Base-by-base conservation (phyloP, 2,329 filamentous ascomycete genomes). In the Phaeophleospora eucalypticola region DNA sequence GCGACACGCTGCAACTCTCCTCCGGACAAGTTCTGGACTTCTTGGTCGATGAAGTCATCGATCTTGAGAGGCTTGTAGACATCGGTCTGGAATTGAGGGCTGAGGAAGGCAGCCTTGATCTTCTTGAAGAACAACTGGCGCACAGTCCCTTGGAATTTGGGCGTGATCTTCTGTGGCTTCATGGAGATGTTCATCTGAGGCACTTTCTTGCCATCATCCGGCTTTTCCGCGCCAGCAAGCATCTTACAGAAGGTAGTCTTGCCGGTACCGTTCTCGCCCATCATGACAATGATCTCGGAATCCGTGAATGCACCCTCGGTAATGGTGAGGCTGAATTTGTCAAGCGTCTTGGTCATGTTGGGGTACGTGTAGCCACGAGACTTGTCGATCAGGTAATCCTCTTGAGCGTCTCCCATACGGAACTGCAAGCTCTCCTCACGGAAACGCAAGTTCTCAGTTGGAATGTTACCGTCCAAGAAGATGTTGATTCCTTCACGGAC, bases 401-500 rank as follows among this genome's bases (percentile, higher is more conserved):
- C 93, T 33, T 86, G 81, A 45, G 86, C 86, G 65, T 97, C 93
- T 39, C 86, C 82, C 53, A 97, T 87, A 60, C 90, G 87, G 83
- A 98, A 98, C 40, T 91, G 93, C 53, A 98, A 77, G 48, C 89
- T 95, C 67, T 98, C 93, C 48, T 97, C 90, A 63, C 93, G 86
- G 86, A 98, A 97, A 61, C 93, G 89, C 73, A 98, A 72, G 74
- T 98, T 98, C 75, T 98, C 93, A 2, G 93, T 97, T 16, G 93
- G 93, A 49, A 97, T 95, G 71, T 97, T 89, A 57, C 93, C 93
- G 63, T 98, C 93, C 46, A 98, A 78, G 83, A 97, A 98, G 68
- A 97, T 95, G 68, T 96, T 97, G 83, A 97, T 96, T 71, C 90
- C 93, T 81, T 98, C 93, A 66, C 93, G 89, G 50, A 98, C 93